Conservation (phyloP, 2,329 filamentous ascomycete species). For the Xylaria sp. region DNA sequence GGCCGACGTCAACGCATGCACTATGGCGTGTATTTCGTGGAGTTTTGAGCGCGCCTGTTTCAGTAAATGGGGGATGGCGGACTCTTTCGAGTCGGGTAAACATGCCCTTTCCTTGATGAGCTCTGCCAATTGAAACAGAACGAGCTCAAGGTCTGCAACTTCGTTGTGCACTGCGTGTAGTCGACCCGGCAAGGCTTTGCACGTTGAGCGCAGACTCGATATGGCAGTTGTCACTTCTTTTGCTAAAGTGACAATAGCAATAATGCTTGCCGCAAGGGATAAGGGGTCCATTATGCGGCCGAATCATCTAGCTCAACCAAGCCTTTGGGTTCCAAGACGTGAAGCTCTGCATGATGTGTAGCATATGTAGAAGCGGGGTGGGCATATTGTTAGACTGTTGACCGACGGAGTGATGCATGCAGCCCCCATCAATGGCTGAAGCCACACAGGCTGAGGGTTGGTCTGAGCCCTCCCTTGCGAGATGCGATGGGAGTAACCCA, state of each 20-base stretch:
- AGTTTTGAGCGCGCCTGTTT: conserved; percentile 45
- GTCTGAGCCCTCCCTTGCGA: too few species aligned
- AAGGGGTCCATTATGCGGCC: conserved; percentile 26
- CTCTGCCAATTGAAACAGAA: conserved; percentile 44
- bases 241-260: conserved; percentile 43
- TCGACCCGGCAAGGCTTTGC: conserved; percentile 46
- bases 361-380: background rate
- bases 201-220: conserved; percentile 43
- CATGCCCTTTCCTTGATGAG: conserved; percentile 40
- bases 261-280: conserved; percentile 44
- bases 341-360: background rate
- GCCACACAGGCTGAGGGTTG: background rate
- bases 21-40: conserved; percentile 43
- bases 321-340: too few species aligned
- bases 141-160: conserved; percentile 47
- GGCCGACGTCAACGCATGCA: conserved; percentile 36
- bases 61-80: conserved; percentile 42
- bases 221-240: conserved; percentile 43
- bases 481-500: too few species aligned
- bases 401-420: too few species aligned
- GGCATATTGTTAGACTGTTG: background rate
- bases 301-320: background rate
- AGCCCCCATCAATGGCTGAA: background rate
- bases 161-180: conserved; percentile 49
- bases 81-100: conserved; percentile 12